Conservation (phyloP, 2,329 filamentous ascomycete genomes). For the Atkinsonella texensis region DNA sequence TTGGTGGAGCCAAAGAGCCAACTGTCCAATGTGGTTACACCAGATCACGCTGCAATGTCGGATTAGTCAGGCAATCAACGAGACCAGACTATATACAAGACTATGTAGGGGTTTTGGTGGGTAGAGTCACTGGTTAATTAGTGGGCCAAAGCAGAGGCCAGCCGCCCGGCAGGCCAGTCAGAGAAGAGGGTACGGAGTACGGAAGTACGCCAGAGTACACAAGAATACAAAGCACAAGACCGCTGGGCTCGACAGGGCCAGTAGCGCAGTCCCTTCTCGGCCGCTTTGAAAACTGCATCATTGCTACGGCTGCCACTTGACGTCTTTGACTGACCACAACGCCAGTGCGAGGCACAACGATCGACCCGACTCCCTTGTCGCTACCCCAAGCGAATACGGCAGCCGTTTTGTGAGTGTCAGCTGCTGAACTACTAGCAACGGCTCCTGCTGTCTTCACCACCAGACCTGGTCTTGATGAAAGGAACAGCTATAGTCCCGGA, state of each 20-base stretch:
- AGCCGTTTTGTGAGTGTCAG: neutral
- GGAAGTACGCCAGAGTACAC: neutral
- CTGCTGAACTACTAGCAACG: neutral
- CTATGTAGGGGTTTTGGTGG: too few relatives aligned
- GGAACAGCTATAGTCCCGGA: neutral
- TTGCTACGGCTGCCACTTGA: neutral
- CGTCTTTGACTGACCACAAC: neutral
- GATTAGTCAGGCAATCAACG: too few relatives aligned
- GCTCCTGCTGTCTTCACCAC: neutral
- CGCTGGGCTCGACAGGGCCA: too few relatives aligned
- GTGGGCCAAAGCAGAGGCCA: neutral
- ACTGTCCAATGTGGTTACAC: too few relatives aligned
- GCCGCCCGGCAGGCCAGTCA: neutral
- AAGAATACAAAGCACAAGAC: neutral
- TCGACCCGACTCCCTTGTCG: neutral
- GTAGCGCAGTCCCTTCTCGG: neutral
- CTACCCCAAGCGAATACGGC: neutral
- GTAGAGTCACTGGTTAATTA: neutral
- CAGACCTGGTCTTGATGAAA: neutral
- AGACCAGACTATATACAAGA: too few relatives aligned
- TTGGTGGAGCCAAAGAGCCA: too few relatives aligned
- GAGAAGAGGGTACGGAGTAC: neutral
- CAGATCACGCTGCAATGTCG: too few relatives aligned
- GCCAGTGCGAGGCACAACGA: neutral
- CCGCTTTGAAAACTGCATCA: conserved; percentile 5